Conservation (phyloP, 306 rosid species). For the Cercis canadensis region DNA sequence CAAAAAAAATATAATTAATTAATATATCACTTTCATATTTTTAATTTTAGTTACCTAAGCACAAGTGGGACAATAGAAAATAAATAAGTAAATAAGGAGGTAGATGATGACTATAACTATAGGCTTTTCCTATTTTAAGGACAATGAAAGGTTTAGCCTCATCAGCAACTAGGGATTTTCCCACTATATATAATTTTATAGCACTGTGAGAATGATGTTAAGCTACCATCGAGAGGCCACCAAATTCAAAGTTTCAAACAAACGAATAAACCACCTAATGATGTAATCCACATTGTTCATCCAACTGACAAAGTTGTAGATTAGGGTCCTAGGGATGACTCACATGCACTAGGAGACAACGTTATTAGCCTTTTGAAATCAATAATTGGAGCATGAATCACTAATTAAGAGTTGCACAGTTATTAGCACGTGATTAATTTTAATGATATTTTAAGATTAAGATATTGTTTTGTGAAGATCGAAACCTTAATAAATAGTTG, state of each 20-base stretch:
- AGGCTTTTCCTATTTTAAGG: neutral
- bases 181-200: neutral
- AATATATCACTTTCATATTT: neutral
- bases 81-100: too few species aligned
- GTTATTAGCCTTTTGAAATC: constrained; percentile 27
- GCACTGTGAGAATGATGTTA: constrained; percentile 2
- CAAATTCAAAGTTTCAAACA: constrained; percentile 34
- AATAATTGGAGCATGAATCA: neutral
- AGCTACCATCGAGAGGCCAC: constrained; percentile 20
- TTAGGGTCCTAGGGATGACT: constrained; percentile 37
- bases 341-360: constrained; percentile 39
- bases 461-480: too few species aligned
- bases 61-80: neutral
- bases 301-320: constrained; percentile 23
- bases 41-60: neutral
- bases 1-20: neutral
- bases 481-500: constrained; percentile 34
- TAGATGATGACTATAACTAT: too few species aligned
- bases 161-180: constrained; percentile 1
- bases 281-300: constrained; percentile 24
- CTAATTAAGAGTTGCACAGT: constrained; percentile 14
- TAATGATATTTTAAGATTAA: neutral
- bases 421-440: constrained; percentile 49
- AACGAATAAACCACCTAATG: constrained; percentile 40
- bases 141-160: neutral